Base-by-base conservation (phyloP, 2,329 filamentous ascomycete species). In the Fusarium chuoi region DNA sequence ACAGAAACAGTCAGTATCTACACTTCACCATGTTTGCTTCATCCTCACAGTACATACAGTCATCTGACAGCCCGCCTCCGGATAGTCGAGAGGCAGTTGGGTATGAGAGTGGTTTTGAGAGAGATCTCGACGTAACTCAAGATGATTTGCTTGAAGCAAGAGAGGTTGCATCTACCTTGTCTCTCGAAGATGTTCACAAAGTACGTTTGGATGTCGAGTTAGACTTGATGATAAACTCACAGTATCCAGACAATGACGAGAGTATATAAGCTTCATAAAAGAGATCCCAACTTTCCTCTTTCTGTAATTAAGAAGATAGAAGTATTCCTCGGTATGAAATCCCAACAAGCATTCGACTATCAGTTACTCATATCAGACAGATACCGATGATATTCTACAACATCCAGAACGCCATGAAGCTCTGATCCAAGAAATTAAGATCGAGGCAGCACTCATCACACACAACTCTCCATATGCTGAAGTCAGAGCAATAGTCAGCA, bases 381-480 rank as follows among this genome's bases (percentile, higher is more conserved):
- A 62, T 24, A 78, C 81, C 54, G 73, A 79, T 7, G 78, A 77
- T 36, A 62, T 83, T 38, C 75, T 82, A 42, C 75, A 79, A n/a
- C 75, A 81, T 38, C 83, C 83, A 15, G 82, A 84, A 39, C 82
- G 81, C 41, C 76, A 85, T 35, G 74, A 79, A 30, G 77, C 81
- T 3, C 75, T 87, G 44, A 86, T 88, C 52, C 78, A 82, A 26
- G 85, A 87, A 75, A 87, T 88, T 80, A 88, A 88, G 77, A 80
- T 87, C 26, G 84, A 88, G 74, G 84, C 85, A 4, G 86, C 86
- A 3, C 80, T 88, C 57, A 87, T 88, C 64, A 85, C 82, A 58
- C 85, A 87, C 74, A 85, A 88, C 75, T 87, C 85, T 35, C 88
- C 88, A 4, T 89, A 89, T 69, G 82, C 88, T 28, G 87, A 89